These are phyloP conservation scores for Chlamydomonas schloesseri DNA, from an alignment of 139 green algal genomes.

Conservation along the genomic window DNA sequence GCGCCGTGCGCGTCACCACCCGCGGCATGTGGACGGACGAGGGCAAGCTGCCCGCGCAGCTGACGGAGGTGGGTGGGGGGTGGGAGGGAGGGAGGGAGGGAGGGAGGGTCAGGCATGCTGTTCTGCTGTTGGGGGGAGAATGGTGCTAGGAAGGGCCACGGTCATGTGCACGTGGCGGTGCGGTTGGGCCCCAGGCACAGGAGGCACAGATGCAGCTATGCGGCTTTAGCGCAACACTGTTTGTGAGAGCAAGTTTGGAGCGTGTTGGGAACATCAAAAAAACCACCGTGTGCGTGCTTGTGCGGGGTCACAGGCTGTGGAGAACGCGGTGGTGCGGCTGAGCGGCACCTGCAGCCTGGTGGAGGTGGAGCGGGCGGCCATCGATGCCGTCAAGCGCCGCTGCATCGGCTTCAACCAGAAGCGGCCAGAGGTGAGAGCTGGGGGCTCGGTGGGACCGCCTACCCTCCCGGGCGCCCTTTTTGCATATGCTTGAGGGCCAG, in stretches of 20 bases:
- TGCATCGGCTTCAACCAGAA: slow-evolving; percentile 82
- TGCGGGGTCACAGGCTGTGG: slow-evolving; percentile 25
- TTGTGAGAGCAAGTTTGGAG: too few relatives aligned
- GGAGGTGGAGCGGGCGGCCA: slow-evolving; percentile 84
- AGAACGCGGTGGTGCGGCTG: slow-evolving; percentile 60
- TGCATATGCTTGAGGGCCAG: too few relatives aligned
- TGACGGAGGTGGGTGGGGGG: slow-evolving; percentile 80
- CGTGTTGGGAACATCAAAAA: too few relatives aligned
- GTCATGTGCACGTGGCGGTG: too few relatives aligned
- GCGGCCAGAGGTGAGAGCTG: slow-evolving; percentile 58
- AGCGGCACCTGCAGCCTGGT: slow-evolving; percentile 65
- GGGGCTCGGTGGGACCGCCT: too few relatives aligned
- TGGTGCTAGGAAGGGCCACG: too few relatives aligned
- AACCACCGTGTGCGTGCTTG: too few relatives aligned
- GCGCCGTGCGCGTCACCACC: slow-evolving; percentile 82
- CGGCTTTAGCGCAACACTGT: too few relatives aligned
- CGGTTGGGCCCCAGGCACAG: too few relatives aligned
- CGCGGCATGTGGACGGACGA: slow-evolving; percentile 93
- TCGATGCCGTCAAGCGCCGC: slow-evolving; percentile 67
- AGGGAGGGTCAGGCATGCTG: background rate
- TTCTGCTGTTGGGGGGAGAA: background rate
- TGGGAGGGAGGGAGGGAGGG: too few relatives aligned
- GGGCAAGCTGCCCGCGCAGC: slow-evolving; percentile 77
- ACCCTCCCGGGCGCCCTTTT: too few relatives aligned
- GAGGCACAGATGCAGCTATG: too few relatives aligned